phyloP scores from a whole-genome alignment of 345 rosid genomes.

The Capsella bursapastoris region DNA sequence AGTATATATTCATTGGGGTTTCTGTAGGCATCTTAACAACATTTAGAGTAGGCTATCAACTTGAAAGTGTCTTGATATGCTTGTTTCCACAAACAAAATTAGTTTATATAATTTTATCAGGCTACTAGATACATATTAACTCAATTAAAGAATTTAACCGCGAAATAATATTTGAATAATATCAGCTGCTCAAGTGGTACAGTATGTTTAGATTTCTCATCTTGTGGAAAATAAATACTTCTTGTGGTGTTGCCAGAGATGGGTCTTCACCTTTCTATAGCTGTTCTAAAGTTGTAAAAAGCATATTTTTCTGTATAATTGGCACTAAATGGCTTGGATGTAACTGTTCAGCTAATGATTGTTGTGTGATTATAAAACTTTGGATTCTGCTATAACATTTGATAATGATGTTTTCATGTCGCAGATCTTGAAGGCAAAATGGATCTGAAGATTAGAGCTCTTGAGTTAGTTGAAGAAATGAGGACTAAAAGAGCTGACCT shows the following conservation, averaged over 20 bases:
- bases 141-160: neutral
- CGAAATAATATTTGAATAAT: neutral
- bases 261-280: neutral
- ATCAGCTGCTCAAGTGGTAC: constrained; percentile 4
- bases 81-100: neutral
- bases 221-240: constrained; percentile 5
- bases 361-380: constrained; percentile 5
- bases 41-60: constrained; percentile 22
- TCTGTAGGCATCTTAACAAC: neutral
- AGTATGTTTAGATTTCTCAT: constrained; percentile 7
- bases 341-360: constrained; percentile 20
- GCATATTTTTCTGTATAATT: neutral
- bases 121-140: neutral
- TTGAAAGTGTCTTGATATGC: constrained; percentile 8
- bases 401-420: constrained; percentile 19
- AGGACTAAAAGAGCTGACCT: constrained; percentile 92
- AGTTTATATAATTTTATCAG: neutral
- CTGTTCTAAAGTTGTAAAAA: neutral
- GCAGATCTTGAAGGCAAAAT: constrained; percentile 95
- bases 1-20: neutral
- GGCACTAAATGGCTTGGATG: constrained; percentile 5
- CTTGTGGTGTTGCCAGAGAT: constrained; percentile 20
- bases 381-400: constrained; percentile 20
- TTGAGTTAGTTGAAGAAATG: constrained; percentile 92
- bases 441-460: constrained; percentile 85